Evolutionary conservation across 78 protist genomes (phyloP), one percentile per base, ranked within the genome.

Genomic region (Dictyostelium capitatum): DNA sequence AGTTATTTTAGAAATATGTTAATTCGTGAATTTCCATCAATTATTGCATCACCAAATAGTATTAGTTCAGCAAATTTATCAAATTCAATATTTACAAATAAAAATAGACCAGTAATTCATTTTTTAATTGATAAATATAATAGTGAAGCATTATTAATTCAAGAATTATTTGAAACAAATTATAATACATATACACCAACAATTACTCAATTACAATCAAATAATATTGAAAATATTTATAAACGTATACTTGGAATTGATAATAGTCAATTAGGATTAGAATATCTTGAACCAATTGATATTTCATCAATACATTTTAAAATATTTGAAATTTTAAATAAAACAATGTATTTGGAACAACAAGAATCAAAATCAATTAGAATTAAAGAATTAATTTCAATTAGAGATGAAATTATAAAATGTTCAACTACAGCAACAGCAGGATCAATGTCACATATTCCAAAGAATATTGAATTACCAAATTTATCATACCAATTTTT

Each of bases 371-470:
- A 64, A 51, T 23, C 77, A 46, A 50, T 65, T 30, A 87, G 84
- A 77, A 87, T 87, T 20, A 77, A 77, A 87, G 84, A 87, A 64
- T n/a, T 87, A 4, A 20, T 41, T 11, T 12, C 67, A 28, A 77
- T 87, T 64, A 70, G 93, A 25, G 93, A 87, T 8, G 93, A 87
- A 19, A 87, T 87, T 41, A 65, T 87, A 5, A 75, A 87, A 77
- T 2, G 37, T 23, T 4, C 41, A 17, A 28, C 28, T 12, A 11
- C 81, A 6, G 8, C 41, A 74, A 8, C 41, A 28, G n/a, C 43
- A 37, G 43, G 43, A 3, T 0, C 70, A 23, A 20, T 30, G 25
- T 23, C 32, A 32, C 84, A 87, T 50, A 2, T 3, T 6, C 93
- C 93, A 28, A 48, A 87, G 41, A 15, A 8, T 50, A 83, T 83